Base-by-base conservation (phyloP, 441 rosid species). In the Gossypium gossypioides region DNA sequence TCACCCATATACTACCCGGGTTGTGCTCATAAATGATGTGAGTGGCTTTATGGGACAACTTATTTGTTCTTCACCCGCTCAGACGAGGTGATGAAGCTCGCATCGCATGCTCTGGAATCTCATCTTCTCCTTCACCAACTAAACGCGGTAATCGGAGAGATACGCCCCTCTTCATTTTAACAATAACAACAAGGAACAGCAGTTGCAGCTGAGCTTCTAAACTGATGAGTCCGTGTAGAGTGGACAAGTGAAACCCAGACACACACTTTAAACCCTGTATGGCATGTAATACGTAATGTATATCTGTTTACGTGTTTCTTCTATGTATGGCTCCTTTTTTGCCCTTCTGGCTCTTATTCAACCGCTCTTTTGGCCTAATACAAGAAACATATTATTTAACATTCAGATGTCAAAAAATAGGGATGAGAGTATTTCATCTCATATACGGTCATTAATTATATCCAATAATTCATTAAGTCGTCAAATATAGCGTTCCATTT, bases 101-200 rank as follows among this genome's bases (percentile, higher is more conserved):
- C 82, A 51, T 52, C 9, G 22, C 4, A 6, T 18, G 22, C 59
- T 90, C 96, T 15, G 96, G 94, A 50, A 78, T 74, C 84, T 89
- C 90, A 74, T 94, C 98, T 75, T 83, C 91, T 34, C 96, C 80
- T 74, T 90, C 93, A 63, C 89, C 91, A 44, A 93, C 52, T 19
- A 91, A 82, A 8, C 91, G 93, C 32, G 98, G 96, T 81, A 91
- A 91, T 12, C 93, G 91, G 16, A 91, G 93, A 72, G 91, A 91
- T 32, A 90, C 85, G 2, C 97, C 97, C 93, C 42, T 6, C 9
- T 34, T 7, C 1, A 34, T 89, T 68, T 58, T 0, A 72, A 22
- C 29, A 81, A 54, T 1, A 34, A 34, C 40, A 60, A 73, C 2
- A 46, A 55, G 40, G 46, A 34, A 8, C 59, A 19, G 24, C 59